Base-by-base conservation (phyloP, 2,329 filamentous ascomycete species). In the Orbilia blumenaviensis region DNA sequence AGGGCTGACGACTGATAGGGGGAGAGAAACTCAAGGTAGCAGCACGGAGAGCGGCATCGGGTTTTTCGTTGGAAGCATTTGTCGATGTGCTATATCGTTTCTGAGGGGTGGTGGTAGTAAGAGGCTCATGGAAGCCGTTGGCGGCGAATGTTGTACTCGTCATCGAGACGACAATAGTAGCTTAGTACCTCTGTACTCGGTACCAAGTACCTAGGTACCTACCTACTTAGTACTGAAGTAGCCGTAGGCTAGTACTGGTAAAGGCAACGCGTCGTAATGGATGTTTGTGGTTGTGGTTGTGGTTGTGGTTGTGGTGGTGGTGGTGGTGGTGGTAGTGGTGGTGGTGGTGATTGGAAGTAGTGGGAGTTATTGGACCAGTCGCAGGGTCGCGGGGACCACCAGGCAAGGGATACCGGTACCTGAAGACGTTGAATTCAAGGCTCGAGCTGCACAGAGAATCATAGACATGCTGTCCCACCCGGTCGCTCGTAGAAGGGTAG, bases 11-110 rank as follows among this genome's bases (percentile, higher is more conserved):
- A 48, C 44, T 50, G 38, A 75, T 58, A 27, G 71, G 63, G 41
- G 71, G 71, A 29, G 63, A 68, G 63, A 75, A 75, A 58, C 71
- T 75, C 48, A 75, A 34, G n/a, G 71, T 75, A 9, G 71, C 71
- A 25, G 71, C 71, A 41, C 63, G 32, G 16, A 75, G 71, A 18
- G 71, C 71, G n/a, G 71, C 71, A 60, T 75, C 71, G 44, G 63
- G 29, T 14, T 67, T 68, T 36, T 75, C 71, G 18, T 54, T 63
- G 3, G 34, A 23, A 38, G 41, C 16, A 8, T 44, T 38, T 0
- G 63, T 50, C 7, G 48, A 27, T 25, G 56, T 44, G 41, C 60
- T 72, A 60, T 48, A 68, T 1, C 71, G 54, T 68, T 75, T 75
- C 27, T 75, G 63, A n/a, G 71, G 71, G 9, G 71, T 72, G 67